A percentile compares a stretch with the other conserved stretches of the same genome.
Evolutionary conservation across 257 asterid species (phyloP).

Genomic region (Fraxinus americana): DNA sequence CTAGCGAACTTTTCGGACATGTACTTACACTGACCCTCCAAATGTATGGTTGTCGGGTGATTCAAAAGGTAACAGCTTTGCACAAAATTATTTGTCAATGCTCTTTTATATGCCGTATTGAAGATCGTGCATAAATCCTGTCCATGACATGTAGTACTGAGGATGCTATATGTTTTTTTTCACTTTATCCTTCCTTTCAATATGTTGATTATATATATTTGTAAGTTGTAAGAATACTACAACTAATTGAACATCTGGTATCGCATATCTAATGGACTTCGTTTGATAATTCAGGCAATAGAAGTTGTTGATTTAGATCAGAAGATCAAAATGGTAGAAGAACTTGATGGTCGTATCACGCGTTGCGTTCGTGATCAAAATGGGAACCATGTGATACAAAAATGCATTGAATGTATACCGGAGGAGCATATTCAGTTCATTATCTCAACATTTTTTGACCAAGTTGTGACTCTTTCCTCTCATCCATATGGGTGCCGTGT

Average conservation of each 20-base stretch:
- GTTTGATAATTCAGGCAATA: constrained; percentile 61
- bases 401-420: constrained; percentile 93
- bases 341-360: constrained; percentile 87
- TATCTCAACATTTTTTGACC: constrained; percentile 77
- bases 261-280: constrained; percentile 8
- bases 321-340: constrained; percentile 89
- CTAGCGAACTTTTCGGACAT: constrained; percentile 78
- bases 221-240: background rate
- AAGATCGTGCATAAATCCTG: background rate
- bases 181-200: background rate
- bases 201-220: constrained; percentile 2
- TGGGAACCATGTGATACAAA: constrained; percentile 92
- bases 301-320: constrained; percentile 93
- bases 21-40: constrained; percentile 88
- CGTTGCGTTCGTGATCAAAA: constrained; percentile 98
- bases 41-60: constrained; percentile 98
- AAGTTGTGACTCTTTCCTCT: constrained; percentile 91
- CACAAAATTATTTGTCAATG: background rate
- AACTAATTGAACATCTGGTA: constrained; percentile 12
- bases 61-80: constrained; percentile 73
- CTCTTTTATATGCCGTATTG: background rate
- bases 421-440: constrained; percentile 85
- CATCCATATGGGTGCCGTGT: constrained; percentile 99
- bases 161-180: background rate
- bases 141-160: background rate